phyloP scores from a whole-genome alignment of 768 basidiomycete species.

The Trametes punicea region DNA sequence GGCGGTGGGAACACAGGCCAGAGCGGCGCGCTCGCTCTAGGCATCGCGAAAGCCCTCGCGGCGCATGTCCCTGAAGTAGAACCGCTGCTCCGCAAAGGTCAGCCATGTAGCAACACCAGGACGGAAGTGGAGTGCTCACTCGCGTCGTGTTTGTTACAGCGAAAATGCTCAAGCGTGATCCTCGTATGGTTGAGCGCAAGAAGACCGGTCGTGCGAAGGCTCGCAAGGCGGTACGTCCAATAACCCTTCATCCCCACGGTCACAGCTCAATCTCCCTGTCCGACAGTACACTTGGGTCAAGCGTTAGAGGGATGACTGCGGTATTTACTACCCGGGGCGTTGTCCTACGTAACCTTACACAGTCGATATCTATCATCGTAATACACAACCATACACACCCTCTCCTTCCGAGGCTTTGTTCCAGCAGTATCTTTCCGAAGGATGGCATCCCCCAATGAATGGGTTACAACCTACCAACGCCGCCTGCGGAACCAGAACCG shows the following conservation, averaged over 20 bases:
- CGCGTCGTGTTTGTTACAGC: conserved; percentile 41
- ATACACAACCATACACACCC: neutral
- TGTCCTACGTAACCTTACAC: conserved; percentile 4
- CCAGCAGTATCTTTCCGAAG: too few species aligned
- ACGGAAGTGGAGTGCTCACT: neutral
- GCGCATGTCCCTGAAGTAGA: conserved; percentile 68
- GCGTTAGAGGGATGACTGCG: conserved; percentile 47
- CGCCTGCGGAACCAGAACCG: too few species aligned
- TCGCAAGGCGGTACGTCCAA: conserved; percentile 76
- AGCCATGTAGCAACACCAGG: conserved; percentile 22
- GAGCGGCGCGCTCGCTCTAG: conserved; percentile 80
- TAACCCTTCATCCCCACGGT: conserved; percentile 1
- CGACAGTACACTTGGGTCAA: conserved; percentile 93
- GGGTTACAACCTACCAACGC: too few species aligned
- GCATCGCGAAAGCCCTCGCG: conserved; percentile 70
- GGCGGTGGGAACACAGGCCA: conserved; percentile 93
- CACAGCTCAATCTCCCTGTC: conserved; percentile 14
- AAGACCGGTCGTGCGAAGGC: conserved; percentile 93
- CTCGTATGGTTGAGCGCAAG: conserved; percentile 97
- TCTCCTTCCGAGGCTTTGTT: neutral
- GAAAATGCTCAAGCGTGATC: conserved; percentile 84
- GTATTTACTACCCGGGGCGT: neutral
- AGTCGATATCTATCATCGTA: conserved; percentile 10
- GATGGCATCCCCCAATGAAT: too few species aligned
- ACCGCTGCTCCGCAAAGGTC: conserved; percentile 70